phyloP scores from a whole-genome alignment of 441 rosid species.

The Syzygium malaccense region DNA sequence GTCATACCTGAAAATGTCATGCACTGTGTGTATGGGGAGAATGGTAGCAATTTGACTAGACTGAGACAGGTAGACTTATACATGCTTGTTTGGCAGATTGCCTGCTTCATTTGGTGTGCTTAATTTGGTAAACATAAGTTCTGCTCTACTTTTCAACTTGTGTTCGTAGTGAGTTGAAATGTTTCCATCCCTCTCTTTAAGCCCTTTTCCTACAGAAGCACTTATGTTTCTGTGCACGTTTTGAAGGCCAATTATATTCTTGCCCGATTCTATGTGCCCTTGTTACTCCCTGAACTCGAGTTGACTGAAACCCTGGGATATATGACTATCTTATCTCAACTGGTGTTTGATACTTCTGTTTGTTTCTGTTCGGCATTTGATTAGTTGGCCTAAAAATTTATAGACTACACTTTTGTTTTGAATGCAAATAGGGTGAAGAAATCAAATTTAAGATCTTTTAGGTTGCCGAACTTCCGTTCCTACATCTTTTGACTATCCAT shows the following conservation, averaged over 20 bases:
- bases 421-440: not conserved
- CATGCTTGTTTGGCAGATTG: not conserved
- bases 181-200: not conserved
- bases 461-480: not conserved
- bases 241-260: not conserved
- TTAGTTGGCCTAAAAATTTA: not conserved
- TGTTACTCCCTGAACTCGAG: not conserved
- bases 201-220: not conserved
- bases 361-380: not conserved
- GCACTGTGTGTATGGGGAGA: constrained; percentile 74
- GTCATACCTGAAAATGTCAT: constrained; percentile 64
- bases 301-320: not conserved
- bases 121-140: not conserved
- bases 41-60: constrained; percentile 63
- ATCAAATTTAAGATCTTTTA: not conserved
- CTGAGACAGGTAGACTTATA: constrained; percentile 65
- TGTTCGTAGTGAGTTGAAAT: not conserved
- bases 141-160: constrained; percentile 5
- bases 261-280: not conserved
- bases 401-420: not conserved
- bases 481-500: not conserved
- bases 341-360: not conserved
- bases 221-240: not conserved
- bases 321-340: not conserved
- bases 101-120: not conserved